Evolutionary conservation across 139 green algal species (phyloP).

Genomic region (Parachlorella kessleri): DNA sequence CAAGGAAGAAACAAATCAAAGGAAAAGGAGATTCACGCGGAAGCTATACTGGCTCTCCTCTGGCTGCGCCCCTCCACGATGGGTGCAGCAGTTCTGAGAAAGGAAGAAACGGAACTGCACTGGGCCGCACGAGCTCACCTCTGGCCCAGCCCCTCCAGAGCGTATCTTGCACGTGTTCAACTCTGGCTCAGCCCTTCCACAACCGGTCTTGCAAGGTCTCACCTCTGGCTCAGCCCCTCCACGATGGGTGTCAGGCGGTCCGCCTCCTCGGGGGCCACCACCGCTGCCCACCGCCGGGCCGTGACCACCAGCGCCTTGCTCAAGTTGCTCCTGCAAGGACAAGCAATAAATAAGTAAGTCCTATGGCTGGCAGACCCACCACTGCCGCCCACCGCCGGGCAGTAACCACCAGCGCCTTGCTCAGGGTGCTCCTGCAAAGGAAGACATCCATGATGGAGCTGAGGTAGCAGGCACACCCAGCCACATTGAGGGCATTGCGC

Average conservation of each 20-base stretch:
- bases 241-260: constrained; percentile 85
- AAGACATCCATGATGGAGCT: background rate
- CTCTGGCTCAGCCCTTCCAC: no score
- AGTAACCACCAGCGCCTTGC: constrained; percentile 59
- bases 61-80: background rate
- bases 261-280: constrained; percentile 67
- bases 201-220: background rate
- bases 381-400: constrained; percentile 62
- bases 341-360: no score
- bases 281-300: constrained; percentile 58
- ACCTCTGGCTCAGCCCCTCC: constrained; percentile 69
- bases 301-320: constrained; percentile 60
- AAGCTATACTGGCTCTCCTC: background rate
- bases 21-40: no score
- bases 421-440: constrained; percentile 11
- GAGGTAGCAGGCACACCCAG: no score
- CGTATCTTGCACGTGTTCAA: no score
- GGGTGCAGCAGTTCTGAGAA: no score
- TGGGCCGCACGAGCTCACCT: no score
- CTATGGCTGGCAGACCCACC: background rate
- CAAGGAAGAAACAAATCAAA: no score
- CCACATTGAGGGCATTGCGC: no score
- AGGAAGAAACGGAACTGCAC: no score
- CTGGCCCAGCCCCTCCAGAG: no score
- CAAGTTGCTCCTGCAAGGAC: constrained; percentile 4